phyloP scores from a whole-genome alignment of 768 basidiomycete species.

The Termitomyces sp. region DNA sequence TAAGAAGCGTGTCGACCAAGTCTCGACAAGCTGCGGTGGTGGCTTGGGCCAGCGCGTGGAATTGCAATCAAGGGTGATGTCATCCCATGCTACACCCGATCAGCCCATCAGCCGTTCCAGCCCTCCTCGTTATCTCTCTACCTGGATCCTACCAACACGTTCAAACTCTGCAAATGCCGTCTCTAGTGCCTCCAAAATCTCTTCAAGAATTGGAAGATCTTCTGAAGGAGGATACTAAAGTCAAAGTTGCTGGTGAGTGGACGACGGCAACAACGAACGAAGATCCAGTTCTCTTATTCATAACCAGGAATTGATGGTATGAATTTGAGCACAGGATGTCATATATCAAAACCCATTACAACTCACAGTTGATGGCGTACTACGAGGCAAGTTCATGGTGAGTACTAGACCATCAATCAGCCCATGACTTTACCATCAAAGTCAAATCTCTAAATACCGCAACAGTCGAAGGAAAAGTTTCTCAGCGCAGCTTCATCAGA shows the following conservation, averaged over 20 bases:
- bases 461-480: constrained; percentile 91
- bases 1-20: too few relatives aligned
- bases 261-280: not conserved
- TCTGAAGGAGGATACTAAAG: constrained; percentile 67
- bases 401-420: not conserved
- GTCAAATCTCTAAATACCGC: constrained; percentile 5
- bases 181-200: constrained; percentile 23
- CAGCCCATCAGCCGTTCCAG: too few relatives aligned
- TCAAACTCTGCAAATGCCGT: not conserved
- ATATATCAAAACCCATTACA: not conserved
- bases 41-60: too few relatives aligned
- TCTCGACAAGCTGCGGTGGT: too few relatives aligned
- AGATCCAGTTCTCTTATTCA: not conserved
- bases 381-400: constrained; percentile 94
- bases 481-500: constrained; percentile 71
- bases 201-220: constrained; percentile 53
- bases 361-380: constrained; percentile 79
- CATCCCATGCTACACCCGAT: too few relatives aligned
- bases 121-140: not conserved
- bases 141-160: not conserved
- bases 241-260: constrained; percentile 86
- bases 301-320: constrained; percentile 61
- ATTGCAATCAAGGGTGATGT: too few relatives aligned
- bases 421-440: not conserved
- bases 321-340: constrained; percentile 7